Evolutionary conservation across 371 early-diverging fungal genomes (phyloP).

Genomic region (Syncephalastrum monosporum): DNA sequence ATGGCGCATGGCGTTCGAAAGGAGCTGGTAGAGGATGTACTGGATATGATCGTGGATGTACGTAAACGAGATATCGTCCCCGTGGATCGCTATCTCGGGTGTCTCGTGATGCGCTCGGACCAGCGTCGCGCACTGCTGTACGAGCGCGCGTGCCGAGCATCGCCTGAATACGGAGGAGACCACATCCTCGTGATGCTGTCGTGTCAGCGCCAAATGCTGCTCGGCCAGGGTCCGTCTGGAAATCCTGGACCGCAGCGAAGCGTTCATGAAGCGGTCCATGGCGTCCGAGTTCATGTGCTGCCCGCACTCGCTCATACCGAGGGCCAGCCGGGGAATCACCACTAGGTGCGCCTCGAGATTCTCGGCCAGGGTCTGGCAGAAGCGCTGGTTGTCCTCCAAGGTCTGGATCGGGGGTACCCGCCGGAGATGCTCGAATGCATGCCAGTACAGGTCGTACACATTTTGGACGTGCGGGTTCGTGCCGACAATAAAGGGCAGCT

Average conservation of each 20-base stretch:
- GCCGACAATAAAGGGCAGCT: constrained; percentile 81
- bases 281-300: constrained; percentile 54
- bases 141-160: constrained; percentile 57
- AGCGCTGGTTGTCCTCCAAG: constrained; percentile 66
- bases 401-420: constrained; percentile 59
- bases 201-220: constrained; percentile 74
- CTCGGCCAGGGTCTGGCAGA: constrained; percentile 63
- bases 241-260: constrained; percentile 77
- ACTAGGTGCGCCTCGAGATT: constrained; percentile 70
- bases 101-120: constrained; percentile 29
- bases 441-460: constrained; percentile 81
- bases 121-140: constrained; percentile 58
- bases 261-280: constrained; percentile 78
- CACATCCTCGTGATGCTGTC: constrained; percentile 27
- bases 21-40: constrained; percentile 80
- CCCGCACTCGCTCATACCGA: constrained; percentile 75
- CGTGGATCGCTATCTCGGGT: constrained; percentile 58
- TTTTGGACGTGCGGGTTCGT: constrained; percentile 76
- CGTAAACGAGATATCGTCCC: constrained; percentile 66
- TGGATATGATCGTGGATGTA: constrained; percentile 88
- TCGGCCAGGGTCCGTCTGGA: constrained; percentile 82
- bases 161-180: constrained; percentile 52
- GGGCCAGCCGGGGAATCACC: constrained; percentile 78
- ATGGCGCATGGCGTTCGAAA: constrained; percentile 73
- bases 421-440: constrained; percentile 77